Evolutionary conservation across 495 filamentous ascomycete genomes (phyloP).

Genomic region (Thermochaetoides thermophila): DNA sequence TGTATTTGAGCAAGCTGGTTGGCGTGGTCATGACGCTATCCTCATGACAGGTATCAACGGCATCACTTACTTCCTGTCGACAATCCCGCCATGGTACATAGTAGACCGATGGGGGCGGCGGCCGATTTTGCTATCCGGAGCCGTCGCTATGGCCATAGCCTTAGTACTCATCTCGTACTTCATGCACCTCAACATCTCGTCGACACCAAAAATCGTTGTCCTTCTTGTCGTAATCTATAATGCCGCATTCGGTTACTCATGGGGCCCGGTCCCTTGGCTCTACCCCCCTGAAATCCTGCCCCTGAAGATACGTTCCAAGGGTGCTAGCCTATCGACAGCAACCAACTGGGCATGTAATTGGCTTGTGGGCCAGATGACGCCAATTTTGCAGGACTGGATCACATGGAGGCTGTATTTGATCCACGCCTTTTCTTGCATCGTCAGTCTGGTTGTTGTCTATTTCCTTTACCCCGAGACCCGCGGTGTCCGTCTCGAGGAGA

Average conservation of each 20-base stretch:
- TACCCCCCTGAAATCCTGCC: slow-evolving; percentile 97
- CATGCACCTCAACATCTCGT: slow-evolving; percentile 66
- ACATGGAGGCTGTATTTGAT: slow-evolving; percentile 86
- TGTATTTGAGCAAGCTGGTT: slow-evolving; percentile 92
- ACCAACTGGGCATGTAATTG: slow-evolving; percentile 98
- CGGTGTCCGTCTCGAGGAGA: slow-evolving; percentile 88
- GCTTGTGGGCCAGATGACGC: slow-evolving; percentile 89
- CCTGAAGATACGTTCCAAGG: slow-evolving; percentile 92
- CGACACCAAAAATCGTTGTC: slow-evolving; percentile 74
- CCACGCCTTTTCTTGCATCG: slow-evolving; percentile 93
- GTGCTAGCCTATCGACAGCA: slow-evolving; percentile 89
- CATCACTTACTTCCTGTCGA: slow-evolving; percentile 78
- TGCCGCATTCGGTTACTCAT: slow-evolving; percentile 94
- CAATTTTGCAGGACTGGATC: slow-evolving; percentile 78
- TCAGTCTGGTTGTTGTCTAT: slow-evolving; percentile 92
- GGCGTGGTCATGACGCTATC: slow-evolving; percentile 77
- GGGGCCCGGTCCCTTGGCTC: slow-evolving; percentile 96
- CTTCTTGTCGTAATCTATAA: slow-evolving; percentile 97
- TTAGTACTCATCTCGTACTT: slow-evolving; percentile 93
- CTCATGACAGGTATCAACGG: slow-evolving; percentile 97
- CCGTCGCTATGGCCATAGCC: slow-evolving; percentile 78
- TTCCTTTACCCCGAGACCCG: slow-evolving; percentile 96
- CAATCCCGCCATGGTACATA: slow-evolving; percentile 92
- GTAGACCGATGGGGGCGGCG: slow-evolving; percentile 89
- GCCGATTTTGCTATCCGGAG: slow-evolving; percentile 79